phyloP scores from a whole-genome alignment of 805 yeast genomes.

The Candida orba region DNA sequence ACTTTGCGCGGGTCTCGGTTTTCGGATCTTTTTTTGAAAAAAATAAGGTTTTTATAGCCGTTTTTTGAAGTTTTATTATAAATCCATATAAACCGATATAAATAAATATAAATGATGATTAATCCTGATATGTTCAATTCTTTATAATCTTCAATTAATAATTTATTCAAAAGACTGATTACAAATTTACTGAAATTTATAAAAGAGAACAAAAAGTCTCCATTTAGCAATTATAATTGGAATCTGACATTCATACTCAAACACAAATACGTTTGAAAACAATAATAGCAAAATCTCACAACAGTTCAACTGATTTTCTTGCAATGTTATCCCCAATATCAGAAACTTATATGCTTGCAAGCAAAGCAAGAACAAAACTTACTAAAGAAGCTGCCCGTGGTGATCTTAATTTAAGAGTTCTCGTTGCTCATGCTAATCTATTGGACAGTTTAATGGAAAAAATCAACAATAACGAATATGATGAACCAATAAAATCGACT shows the following conservation, averaged over 20 bases:
- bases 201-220: not conserved
- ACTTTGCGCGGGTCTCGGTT: not conserved
- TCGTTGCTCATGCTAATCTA: constrained; percentile 23
- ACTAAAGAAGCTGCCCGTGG: constrained; percentile 18
- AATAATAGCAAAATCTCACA: not conserved
- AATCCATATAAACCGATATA: too few relatives aligned
- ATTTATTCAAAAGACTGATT: not conserved
- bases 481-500: constrained; percentile 5
- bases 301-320: not conserved
- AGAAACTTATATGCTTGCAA: constrained; percentile 20
- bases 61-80: too few relatives aligned
- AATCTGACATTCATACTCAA: not conserved
- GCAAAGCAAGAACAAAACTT: constrained; percentile 21
- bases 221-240: not conserved
- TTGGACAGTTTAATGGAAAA: constrained; percentile 21
- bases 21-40: not conserved
- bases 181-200: not conserved
- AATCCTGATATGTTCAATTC: not conserved
- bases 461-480: constrained; percentile 14
- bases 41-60: not conserved
- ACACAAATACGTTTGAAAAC: not conserved
- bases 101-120: constrained; percentile 1
- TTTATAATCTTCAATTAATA: too few relatives aligned
- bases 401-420: constrained; percentile 19
- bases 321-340: constrained; percentile 14